Percentiles rank a stretch among this genome's conserved stretches.
Conservation (phyloP, 1,139 yeast species). For the Pichia sp. region DNA sequence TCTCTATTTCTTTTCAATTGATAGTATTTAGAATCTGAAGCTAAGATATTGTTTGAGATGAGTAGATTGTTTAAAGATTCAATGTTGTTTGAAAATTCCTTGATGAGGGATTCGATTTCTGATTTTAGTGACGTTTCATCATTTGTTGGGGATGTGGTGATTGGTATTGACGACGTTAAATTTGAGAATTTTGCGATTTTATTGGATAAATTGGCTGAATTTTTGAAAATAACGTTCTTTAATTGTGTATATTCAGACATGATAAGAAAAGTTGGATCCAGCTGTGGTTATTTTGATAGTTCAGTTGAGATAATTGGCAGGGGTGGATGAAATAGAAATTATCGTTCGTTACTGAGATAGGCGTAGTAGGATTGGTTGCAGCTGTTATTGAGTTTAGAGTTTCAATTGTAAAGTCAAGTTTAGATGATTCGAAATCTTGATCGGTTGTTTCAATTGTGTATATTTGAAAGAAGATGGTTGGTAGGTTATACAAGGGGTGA, state of each 20-base stretch:
- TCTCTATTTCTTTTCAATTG: conserved; percentile 83
- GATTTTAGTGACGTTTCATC: conserved; percentile 41
- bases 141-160: conserved; percentile 39
- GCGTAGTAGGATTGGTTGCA: too few relatives aligned
- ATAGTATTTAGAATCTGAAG: conserved; percentile 57
- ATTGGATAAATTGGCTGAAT: conserved; percentile 51
- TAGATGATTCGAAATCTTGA: not conserved
- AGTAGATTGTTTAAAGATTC: conserved; percentile 37
- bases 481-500: not conserved
- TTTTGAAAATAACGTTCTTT: conserved; percentile 47
- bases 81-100: conserved; percentile 36
- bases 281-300: not conserved
- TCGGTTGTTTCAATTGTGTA: conserved; percentile 11
- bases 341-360: conserved; percentile 1
- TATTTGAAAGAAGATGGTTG: not conserved
- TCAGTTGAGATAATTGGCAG: not conserved
- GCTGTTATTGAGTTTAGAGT: not conserved
- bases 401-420: conserved; percentile 1
- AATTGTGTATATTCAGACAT: conserved; percentile 37
- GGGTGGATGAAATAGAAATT: conserved; percentile 3
- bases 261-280: not conserved
- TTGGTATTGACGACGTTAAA: too few relatives aligned
- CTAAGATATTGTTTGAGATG: conserved; percentile 32
- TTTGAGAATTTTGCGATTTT: conserved; percentile 46
- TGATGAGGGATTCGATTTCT: conserved; percentile 38